A percentile compares a stretch with the other conserved stretches of the same genome.
Conservation (phyloP, 495 filamentous ascomycete genomes). For the Talaromyces borbonicus region DNA sequence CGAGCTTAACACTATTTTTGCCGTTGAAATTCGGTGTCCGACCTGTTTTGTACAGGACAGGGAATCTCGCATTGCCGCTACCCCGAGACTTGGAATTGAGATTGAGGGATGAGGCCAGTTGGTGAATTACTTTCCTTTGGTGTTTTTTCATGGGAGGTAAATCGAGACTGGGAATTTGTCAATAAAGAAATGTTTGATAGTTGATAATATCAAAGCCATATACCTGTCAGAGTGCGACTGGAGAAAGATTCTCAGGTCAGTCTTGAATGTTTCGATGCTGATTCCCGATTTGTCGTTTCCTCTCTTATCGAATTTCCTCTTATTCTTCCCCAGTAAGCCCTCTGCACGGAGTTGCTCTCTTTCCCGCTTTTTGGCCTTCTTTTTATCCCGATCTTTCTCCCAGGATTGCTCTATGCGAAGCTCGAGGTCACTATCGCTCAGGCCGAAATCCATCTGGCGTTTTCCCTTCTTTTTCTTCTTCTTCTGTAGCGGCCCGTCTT, state of each 20-base stretch:
- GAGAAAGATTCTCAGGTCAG: slow-evolving; percentile 64
- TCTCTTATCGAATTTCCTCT: slow-evolving; percentile 53
- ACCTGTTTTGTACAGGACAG: slow-evolving; percentile 65
- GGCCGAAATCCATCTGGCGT: slow-evolving; percentile 33
- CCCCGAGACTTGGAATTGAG: slow-evolving; percentile 81
- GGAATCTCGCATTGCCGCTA: slow-evolving; percentile 59
- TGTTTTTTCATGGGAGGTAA: slow-evolving; percentile 78
- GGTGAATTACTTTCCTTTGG: slow-evolving; percentile 66
- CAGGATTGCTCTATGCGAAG: slow-evolving; percentile 49
- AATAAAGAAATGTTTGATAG: neutral
- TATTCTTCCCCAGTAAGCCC: slow-evolving; percentile 64
- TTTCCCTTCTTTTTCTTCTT: slow-evolving; percentile 47
- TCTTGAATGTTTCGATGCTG: slow-evolving; percentile 55
- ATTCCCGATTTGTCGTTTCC: slow-evolving; percentile 67
- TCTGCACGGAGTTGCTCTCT: slow-evolving; percentile 68
- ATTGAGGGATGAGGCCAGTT: slow-evolving; percentile 56
- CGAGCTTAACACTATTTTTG: slow-evolving; percentile 26
- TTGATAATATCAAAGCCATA: slow-evolving; percentile 10
- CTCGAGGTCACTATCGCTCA: slow-evolving; percentile 70
- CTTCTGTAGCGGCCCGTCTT: slow-evolving; percentile 42
- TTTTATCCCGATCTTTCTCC: slow-evolving; percentile 73
- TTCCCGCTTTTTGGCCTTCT: slow-evolving; percentile 67
- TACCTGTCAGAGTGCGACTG: slow-evolving; percentile 54
- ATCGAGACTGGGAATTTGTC: slow-evolving; percentile 45
- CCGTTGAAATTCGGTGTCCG: slow-evolving; percentile 47